Percentiles rank a stretch among this genome's conserved stretches.
These are phyloP conservation scores for Xylariaceae sp. DNA, from an alignment of 2,329 filamentous ascomycete species.

Conservation along the genomic window DNA sequence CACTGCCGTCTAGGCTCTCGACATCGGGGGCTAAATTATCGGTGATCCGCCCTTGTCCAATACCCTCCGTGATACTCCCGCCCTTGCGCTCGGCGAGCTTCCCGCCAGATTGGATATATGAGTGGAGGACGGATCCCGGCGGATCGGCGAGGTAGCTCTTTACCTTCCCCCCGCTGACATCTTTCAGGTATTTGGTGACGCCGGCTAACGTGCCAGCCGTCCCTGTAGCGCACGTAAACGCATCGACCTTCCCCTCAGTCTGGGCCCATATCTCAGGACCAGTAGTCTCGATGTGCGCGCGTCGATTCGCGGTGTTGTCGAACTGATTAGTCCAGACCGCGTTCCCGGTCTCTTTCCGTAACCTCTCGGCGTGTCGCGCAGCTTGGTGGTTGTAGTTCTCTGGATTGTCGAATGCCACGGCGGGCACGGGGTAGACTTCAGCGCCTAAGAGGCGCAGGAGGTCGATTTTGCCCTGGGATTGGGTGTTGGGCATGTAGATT, in stretches of 20 bases:
- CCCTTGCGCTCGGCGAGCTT: slow-evolving; percentile 77
- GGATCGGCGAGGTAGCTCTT: slow-evolving; percentile 91
- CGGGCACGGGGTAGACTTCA: slow-evolving; percentile 92
- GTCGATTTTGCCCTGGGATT: slow-evolving; percentile 97
- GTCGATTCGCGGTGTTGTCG: slow-evolving; percentile 90
- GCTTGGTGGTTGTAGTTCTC: slow-evolving; percentile 99
- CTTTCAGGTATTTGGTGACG: slow-evolving; percentile 83
- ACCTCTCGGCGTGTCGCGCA: slow-evolving; percentile 75
- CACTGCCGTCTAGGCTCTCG: slow-evolving; percentile 74
- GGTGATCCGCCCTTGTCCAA: slow-evolving; percentile 94
- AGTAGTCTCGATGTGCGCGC: slow-evolving; percentile 93
- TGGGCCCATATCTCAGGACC: slow-evolving; percentile 97
- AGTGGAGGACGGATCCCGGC: slow-evolving; percentile 87
- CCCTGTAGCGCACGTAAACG: slow-evolving; percentile 92
- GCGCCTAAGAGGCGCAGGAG: slow-evolving; percentile 85
- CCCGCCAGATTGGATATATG: slow-evolving; percentile 82
- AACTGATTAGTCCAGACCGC: slow-evolving; percentile 99
- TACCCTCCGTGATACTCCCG: slow-evolving; percentile 93
- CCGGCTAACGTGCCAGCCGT: slow-evolving; percentile 91
- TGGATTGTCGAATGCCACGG: slow-evolving; percentile 91
- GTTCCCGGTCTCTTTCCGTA: slow-evolving; percentile 55
- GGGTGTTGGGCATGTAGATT: slow-evolving; percentile 99
- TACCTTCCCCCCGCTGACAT: slow-evolving; percentile 70
- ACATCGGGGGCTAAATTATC: slow-evolving; percentile 88
- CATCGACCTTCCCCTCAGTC: slow-evolving; percentile 79